These are phyloP conservation scores for Pterocarpus santalinus DNA, from an alignment of 306 rosid genomes.

Conservation along the genomic window DNA sequence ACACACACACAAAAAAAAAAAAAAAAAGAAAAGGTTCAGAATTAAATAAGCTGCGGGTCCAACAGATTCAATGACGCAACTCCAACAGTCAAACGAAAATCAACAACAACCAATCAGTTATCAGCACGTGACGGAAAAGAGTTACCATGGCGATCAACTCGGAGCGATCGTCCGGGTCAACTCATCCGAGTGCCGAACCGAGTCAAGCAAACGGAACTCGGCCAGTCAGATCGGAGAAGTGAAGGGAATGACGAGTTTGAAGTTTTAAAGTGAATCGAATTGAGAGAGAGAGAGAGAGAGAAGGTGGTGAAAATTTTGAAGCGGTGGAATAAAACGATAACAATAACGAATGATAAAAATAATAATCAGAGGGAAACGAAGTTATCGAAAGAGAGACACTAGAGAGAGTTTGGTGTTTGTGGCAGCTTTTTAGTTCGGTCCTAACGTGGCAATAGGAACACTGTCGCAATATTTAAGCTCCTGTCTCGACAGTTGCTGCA, in stretches of 20 bases:
- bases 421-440: background rate
- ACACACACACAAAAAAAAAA: background rate
- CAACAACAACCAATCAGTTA: no score
- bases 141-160: conserved; percentile 88
- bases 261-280: background rate
- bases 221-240: conserved; percentile 71
- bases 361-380: conserved; percentile 51
- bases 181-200: conserved; percentile 87
- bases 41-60: background rate
- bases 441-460: background rate
- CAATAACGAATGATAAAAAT: background rate
- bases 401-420: background rate
- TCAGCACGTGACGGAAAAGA: no score
- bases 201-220: conserved; percentile 50
- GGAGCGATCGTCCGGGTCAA: conserved; percentile 69
- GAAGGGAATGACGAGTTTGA: background rate
- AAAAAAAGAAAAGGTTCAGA: background rate
- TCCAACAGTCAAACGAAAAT: no score
- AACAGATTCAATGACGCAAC: background rate
- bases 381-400: conserved; percentile 20
- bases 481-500: background rate
- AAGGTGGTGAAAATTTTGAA: conserved; percentile 43
- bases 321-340: conserved; percentile 43
- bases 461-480: background rate
- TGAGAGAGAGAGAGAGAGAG: conserved; percentile 1